phyloP scores from a whole-genome alignment of 768 basidiomycete genomes.

The Boletus vinaceobasis region DNA sequence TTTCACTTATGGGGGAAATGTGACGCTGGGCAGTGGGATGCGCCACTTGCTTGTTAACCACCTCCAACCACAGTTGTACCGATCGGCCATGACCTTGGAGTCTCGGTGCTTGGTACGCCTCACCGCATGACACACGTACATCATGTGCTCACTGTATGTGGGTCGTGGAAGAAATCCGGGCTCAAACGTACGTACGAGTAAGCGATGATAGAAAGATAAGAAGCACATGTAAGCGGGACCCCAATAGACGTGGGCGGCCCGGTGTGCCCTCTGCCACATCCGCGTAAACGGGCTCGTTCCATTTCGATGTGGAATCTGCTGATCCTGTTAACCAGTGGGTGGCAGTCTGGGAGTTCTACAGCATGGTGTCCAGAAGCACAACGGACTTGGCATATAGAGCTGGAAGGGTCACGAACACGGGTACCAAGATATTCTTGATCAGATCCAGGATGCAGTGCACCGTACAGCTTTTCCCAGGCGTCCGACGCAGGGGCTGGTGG shows the following conservation, averaged over 20 bases:
- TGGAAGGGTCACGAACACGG: neutral
- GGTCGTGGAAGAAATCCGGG: constrained; percentile 8
- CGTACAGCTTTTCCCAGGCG: neutral
- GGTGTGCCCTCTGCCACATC: constrained; percentile 16
- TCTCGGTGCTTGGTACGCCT: neutral
- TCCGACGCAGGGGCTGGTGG: neutral
- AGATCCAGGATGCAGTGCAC: neutral
- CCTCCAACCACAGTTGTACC: neutral
- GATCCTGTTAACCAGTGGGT: neutral
- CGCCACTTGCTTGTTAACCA: neutral
- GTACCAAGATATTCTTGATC: constrained; percentile 3
- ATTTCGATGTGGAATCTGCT: neutral
- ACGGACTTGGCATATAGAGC: neutral
- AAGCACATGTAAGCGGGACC: constrained; percentile 15
- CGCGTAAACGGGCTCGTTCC: neutral
- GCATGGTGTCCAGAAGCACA: neutral
- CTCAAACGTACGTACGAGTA: constrained; percentile 15
- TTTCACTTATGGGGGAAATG: neutral
- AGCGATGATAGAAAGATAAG: constrained; percentile 12
- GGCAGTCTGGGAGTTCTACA: neutral
- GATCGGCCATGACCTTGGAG: neutral
- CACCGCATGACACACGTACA: constrained; percentile 3
- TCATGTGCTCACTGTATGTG: constrained; percentile 1
- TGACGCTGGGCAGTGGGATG: neutral
- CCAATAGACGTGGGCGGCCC: constrained; percentile 10